These are phyloP conservation scores for Boechera divaricarpa DNA, from an alignment of 345 rosid genomes.

Conservation along the genomic window DNA sequence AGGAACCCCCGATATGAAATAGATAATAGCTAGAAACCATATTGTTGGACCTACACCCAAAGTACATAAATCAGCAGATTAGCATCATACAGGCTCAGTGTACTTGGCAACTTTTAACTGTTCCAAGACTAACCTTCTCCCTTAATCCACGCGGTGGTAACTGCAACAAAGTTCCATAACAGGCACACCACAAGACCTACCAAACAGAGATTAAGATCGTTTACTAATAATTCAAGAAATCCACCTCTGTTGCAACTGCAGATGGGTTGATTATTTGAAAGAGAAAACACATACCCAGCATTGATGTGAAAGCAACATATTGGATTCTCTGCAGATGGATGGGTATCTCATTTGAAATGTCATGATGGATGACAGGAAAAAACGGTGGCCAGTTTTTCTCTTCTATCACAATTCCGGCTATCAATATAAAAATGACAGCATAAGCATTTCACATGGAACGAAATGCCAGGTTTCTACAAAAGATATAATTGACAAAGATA, in stretches of 20 bases:
- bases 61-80: slow-evolving; percentile 27
- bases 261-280: slow-evolving; percentile 14
- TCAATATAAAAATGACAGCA: slow-evolving; percentile 40
- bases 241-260: slow-evolving; percentile 24
- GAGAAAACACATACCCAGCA: slow-evolving; percentile 59
- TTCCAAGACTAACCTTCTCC: slow-evolving; percentile 72
- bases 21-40: slow-evolving; percentile 97
- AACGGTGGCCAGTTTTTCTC: slow-evolving; percentile 97
- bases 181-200: slow-evolving; percentile 85
- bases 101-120: slow-evolving; percentile 17
- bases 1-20: slow-evolving; percentile 87
- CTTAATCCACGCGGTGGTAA: slow-evolving; percentile 86
- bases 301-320: slow-evolving; percentile 92
- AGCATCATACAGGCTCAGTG: slow-evolving; percentile 17
- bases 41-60: slow-evolving; percentile 71
- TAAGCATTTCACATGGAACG: slow-evolving; percentile 29
- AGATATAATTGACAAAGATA: slow-evolving; percentile 36
- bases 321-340: slow-evolving; percentile 84
- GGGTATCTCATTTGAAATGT: slow-evolving; percentile 90
- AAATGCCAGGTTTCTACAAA: slow-evolving; percentile 8
- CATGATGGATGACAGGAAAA: slow-evolving; percentile 93
- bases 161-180: slow-evolving; percentile 84
- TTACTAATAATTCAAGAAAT: slow-evolving; percentile 20
- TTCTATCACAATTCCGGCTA: slow-evolving; percentile 93
- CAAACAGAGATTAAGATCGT: slow-evolving; percentile 18